Base-by-base conservation (phyloP, 75 land plant species). In the Picea sitchensis region DNA sequence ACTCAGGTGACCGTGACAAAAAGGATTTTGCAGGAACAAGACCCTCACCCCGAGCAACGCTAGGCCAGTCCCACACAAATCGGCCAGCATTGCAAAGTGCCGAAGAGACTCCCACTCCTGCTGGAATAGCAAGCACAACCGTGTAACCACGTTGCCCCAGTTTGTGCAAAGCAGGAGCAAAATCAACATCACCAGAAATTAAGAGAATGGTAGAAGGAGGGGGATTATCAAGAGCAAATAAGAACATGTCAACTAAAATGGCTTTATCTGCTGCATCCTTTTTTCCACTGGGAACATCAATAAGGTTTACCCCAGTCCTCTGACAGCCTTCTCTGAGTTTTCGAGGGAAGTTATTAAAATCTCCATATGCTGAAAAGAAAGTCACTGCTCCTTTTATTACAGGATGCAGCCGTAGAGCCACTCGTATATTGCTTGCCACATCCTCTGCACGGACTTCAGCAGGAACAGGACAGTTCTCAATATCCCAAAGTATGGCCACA, bases 241-340 rank as follows among this genome's bases (percentile, higher is more conserved):
- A 81, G 69, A 94, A 96, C 98, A 94, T 92, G 80, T 96, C 97
- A 69, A 94, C 93, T 71, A 96, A 81, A 31, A 96, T 96, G 47
- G 99, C 99, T 80, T 96, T 96, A 77, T 96, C 99, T 30, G 99
- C 92, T 44, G 99, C 99, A 85, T 94, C 98, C 81, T 96, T 96
- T 58, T 92, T 87, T 14, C 99, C 95, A 87, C 92, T 94, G 13
- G 98, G 98, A 26, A 94, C 98, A 79, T 96, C 98, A 36, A 96
- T 88, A 32, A 94, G 98, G 69, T 96, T 96, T 41, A 96, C 91
- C 59, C 98, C 99, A 18, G 99, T 96, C 65, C 99, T 88, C 75
- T 96, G 99, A 87, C 98, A 96, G 8, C 99, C 99, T 81, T 96
- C 99, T 69, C 99, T 78, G 13, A 96, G 90, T 63, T 92, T 79